These are phyloP conservation scores for Exophiala lecanii-corni DNA, from an alignment of 2,329 filamentous ascomycete genomes.

Conservation along the genomic window DNA sequence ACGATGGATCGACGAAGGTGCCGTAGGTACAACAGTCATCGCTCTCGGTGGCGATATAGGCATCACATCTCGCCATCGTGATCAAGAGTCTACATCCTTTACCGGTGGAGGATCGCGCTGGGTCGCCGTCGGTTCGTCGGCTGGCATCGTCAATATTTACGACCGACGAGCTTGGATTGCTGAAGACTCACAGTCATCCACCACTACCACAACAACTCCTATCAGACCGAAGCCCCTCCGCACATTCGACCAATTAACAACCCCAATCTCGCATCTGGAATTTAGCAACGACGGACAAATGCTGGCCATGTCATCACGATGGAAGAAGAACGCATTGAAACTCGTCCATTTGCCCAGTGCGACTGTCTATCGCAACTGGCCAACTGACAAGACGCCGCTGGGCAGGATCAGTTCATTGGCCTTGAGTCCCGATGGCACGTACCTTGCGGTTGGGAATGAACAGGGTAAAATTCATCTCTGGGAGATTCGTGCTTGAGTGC, in stretches of 20 bases:
- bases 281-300: slow-evolving; percentile 90
- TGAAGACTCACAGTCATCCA: not conserved
- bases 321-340: slow-evolving; percentile 82
- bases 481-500: slow-evolving; percentile 69
- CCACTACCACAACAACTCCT: slow-evolving; percentile 38
- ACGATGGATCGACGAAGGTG: slow-evolving; percentile 86
- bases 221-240: slow-evolving; percentile 65
- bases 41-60: slow-evolving; percentile 58
- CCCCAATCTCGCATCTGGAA: slow-evolving; percentile 69
- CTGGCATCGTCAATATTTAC: slow-evolving; percentile 90
- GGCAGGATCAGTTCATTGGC: slow-evolving; percentile 75
- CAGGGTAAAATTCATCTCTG: slow-evolving; percentile 81
- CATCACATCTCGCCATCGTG: slow-evolving; percentile 25
- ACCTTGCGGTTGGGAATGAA: slow-evolving; percentile 81
- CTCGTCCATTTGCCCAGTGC: slow-evolving; percentile 87
- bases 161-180: slow-evolving; percentile 54
- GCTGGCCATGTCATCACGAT: slow-evolving; percentile 75
- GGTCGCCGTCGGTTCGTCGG: slow-evolving; percentile 81
- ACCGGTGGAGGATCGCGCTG: slow-evolving; percentile 77
- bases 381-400: slow-evolving; percentile 81
- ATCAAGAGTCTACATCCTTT: not conserved
- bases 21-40: slow-evolving; percentile 77
- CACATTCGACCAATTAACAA: slow-evolving; percentile 80
- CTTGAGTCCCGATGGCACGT: slow-evolving; percentile 21
- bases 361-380: slow-evolving; percentile 96